These are phyloP conservation scores for Jatropha multifida DNA, from an alignment of 441 rosid genomes.

Conservation along the genomic window DNA sequence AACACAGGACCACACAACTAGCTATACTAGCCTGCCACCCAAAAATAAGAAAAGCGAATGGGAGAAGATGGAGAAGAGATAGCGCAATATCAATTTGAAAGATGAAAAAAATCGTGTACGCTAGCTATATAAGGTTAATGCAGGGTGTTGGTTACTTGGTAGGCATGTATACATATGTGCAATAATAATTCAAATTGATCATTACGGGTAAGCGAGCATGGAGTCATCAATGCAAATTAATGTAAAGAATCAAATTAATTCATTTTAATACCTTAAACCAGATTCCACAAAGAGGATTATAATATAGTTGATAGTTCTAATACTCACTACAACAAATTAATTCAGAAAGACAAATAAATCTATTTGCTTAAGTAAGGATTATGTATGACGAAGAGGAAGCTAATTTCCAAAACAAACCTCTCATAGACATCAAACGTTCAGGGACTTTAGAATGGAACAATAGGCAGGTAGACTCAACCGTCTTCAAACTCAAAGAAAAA, in stretches of 20 bases:
- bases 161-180: background rate
- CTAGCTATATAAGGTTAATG: background rate
- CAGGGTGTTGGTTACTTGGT: background rate
- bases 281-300: background rate
- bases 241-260: background rate
- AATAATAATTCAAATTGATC: background rate
- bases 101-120: background rate
- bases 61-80: background rate
- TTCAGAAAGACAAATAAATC: background rate
- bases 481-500: no score
- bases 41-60: background rate
- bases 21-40: background rate
- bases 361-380: background rate
- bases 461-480: no score
- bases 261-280: background rate
- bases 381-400: background rate
- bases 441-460: no score
- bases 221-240: background rate
- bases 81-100: background rate
- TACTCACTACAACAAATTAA: background rate
- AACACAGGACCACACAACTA: background rate
- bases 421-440: constrained; percentile 3
- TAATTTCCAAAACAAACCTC: background rate
- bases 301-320: background rate
- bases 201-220: background rate